Evolutionary conservation across 2,329 filamentous ascomycete species (phyloP), one percentile per base, ranked within the genome.

Genomic region (Chalaropsis ovoidea): DNA sequence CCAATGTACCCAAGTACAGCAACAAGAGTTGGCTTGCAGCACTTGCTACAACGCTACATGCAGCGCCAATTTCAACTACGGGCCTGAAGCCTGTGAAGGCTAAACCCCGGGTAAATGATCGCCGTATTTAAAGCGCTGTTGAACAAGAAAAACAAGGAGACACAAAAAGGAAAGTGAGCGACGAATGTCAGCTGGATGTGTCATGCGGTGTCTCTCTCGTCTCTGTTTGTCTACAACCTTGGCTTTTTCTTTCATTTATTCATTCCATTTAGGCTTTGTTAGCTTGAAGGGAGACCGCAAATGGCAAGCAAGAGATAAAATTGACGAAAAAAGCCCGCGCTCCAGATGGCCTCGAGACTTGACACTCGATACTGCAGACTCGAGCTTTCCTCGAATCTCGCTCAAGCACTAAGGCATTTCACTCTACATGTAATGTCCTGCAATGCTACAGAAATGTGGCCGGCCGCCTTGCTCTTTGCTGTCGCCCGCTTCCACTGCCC

Each of bases 171-270:
- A 52, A 52, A 24, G 19, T 19, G 19, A 10, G 47, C 24, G 47
- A 52, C 47, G 24, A 39, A 52, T 52, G 47, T 52, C 47, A 52
- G 47, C 47, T 52, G 47, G 47, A 52, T 24, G 47, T 52, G 47
- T 52, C 47, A 52, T 52, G 47, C 47, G 24, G 47, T 52, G 19
- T 24, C 19, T 52, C 47, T 52, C 24, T 39, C 35, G 7, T 52
- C 13, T 52, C 17, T 52, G 24, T 24, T 52, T 22, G 2, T 49
- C 17, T 19, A 49, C n/a, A n/a, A n/a, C n/a, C n/a, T n/a, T 49
- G 8, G 45, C 45, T 22, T 22, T 31, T 31, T 31, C 31, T 31
- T 31, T 6, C 31, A 2, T 6, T 31, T 10, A 7, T 39, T 39
- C 19, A 52, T 52, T 52, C 47, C 47, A 52, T 52, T 52, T 31